Evolutionary conservation across 345 rosid genomes (phyloP).

Genomic region (Brassica juncea): DNA sequence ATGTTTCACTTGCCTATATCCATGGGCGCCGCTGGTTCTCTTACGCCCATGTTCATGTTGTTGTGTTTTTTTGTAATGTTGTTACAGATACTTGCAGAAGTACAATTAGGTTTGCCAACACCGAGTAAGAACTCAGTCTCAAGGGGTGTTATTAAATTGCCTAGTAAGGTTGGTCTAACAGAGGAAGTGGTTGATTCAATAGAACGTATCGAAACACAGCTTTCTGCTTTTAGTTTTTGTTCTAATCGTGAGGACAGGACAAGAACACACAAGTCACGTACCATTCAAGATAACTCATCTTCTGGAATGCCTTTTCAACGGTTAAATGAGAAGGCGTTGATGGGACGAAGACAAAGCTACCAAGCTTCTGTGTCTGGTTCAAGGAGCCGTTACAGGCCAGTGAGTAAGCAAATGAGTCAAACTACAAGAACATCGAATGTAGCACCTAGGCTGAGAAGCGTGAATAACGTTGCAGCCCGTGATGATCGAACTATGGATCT

Average conservation of each 20-base stretch:
- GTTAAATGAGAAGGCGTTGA: not conserved
- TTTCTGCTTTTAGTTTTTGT: not conserved
- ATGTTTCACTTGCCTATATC: not conserved
- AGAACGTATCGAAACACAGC: not conserved
- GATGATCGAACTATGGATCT: not conserved
- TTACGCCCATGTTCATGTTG: not conserved
- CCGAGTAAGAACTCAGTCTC: not conserved
- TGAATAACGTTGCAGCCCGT: not conserved
- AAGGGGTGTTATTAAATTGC: not conserved
- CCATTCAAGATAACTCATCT: not conserved
- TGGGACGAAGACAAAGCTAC: conserved; percentile 17
- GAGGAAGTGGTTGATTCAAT: not conserved
- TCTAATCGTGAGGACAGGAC: not conserved
- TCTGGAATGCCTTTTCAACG: not conserved
- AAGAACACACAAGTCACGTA: not conserved
- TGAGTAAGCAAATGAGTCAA: not conserved
- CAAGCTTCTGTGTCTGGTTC: conserved; percentile 6
- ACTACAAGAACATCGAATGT: not conserved
- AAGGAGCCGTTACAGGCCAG: conserved; percentile 3
- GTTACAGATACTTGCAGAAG: not conserved
- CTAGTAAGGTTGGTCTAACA: not conserved
- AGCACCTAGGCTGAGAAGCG: not conserved
- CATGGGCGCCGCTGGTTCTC: no score
- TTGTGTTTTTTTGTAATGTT: not conserved
- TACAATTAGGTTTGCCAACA: not conserved